Evolutionary conservation across 2,329 filamentous ascomycete genomes (phyloP).

Genomic region (Orbilia brochopaga): DNA sequence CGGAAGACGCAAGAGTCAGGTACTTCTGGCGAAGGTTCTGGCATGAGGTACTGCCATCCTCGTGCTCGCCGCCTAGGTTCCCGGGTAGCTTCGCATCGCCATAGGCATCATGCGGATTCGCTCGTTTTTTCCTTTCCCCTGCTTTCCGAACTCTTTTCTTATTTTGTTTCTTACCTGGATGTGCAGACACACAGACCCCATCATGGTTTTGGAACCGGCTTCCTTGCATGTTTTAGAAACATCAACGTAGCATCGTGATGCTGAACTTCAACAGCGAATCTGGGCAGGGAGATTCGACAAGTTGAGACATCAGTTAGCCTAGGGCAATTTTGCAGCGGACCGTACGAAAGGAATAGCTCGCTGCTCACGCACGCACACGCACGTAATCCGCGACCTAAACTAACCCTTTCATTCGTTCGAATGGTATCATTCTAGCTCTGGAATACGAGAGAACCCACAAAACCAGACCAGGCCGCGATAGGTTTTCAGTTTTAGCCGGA

Average conservation of each 20-base stretch:
- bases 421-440: conserved; percentile 17
- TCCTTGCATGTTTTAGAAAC: conserved; percentile 1
- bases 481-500: conserved; percentile 22
- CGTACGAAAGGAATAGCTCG: conserved; percentile 18
- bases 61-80: conserved; percentile 27
- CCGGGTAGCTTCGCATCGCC: conserved; percentile 11
- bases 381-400: not conserved
- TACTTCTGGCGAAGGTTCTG: conserved; percentile 18
- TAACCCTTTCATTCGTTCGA: conserved; percentile 8
- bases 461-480: conserved; percentile 25
- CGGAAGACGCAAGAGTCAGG: conserved; percentile 23
- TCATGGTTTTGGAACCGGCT: conserved; percentile 12
- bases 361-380: not conserved
- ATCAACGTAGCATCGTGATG: not conserved
- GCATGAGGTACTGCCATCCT: conserved; percentile 29
- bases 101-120: not conserved
- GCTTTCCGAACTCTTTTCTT: conserved; percentile 17
- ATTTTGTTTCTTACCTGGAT: conserved; percentile 42
- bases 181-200: conserved; percentile 49
- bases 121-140: too few species aligned
- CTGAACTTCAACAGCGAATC: not conserved
- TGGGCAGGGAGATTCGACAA: conserved; percentile 16
- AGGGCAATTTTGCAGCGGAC: conserved; percentile 19
- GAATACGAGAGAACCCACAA: conserved; percentile 48
- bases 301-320: conserved; percentile 6